phyloP scores from a whole-genome alignment of 2,329 filamentous ascomycete species.

The Westerdykella sp. region DNA sequence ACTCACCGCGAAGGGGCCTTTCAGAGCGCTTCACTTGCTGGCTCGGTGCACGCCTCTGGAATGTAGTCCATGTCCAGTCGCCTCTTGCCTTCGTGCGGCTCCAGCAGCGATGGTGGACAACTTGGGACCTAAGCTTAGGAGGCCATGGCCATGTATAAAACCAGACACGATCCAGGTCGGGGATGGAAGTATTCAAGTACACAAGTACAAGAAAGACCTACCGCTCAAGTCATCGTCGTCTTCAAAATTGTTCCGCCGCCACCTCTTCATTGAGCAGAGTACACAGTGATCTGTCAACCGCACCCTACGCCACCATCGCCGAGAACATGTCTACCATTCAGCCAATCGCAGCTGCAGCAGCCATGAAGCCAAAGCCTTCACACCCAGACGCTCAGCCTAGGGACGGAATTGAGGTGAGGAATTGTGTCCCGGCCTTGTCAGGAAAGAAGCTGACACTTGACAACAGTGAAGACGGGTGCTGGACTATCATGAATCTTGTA shows the following conservation, averaged over 20 bases:
- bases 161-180: not conserved
- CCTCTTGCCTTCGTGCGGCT: conserved; percentile 26
- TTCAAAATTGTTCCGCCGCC: no score
- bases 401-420: conserved; percentile 10
- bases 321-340: no score
- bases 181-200: conserved; percentile 12
- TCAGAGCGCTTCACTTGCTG: conserved; percentile 29
- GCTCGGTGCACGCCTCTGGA: conserved; percentile 17
- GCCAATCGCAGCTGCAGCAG: no score
- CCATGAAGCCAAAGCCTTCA: conserved; percentile 10
- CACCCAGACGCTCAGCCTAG: conserved; percentile 4
- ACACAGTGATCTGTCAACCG: not conserved
- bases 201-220: not conserved
- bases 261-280: conserved; percentile 4
- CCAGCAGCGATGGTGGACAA: conserved; percentile 11
- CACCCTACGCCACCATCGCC: no score
- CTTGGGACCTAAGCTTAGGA: conserved; percentile 4
- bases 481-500: no score
- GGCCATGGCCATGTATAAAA: not conserved
- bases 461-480: no score
- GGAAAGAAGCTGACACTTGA: no score
- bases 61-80: conserved; percentile 26
- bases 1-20: conserved; percentile 21
- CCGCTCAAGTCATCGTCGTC: not conserved
- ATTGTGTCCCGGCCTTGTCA: no score